These are phyloP conservation scores for Paraphysoderma sedebokerense DNA, from an alignment of 371 early-diverging fungal species.

Conservation along the genomic window DNA sequence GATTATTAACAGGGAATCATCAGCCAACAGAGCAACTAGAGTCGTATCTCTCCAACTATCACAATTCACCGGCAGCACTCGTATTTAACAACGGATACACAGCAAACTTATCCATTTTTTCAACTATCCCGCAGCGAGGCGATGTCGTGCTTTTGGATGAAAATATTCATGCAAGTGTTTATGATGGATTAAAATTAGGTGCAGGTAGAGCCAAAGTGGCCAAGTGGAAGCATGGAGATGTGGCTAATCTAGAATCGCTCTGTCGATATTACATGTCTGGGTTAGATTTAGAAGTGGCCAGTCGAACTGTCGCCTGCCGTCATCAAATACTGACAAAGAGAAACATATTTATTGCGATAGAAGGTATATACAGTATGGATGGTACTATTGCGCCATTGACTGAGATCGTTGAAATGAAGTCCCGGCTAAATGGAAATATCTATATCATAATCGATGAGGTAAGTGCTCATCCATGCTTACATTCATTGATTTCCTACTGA, in stretches of 20 bases:
- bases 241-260: constrained; percentile 23
- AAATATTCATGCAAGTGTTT: constrained; percentile 60
- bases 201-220: constrained; percentile 23
- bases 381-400: constrained; percentile 52
- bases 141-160: constrained; percentile 54
- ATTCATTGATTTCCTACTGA: not conserved
- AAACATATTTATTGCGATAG: constrained; percentile 49
- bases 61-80: constrained; percentile 38
- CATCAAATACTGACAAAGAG: constrained; percentile 3
- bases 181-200: constrained; percentile 52
- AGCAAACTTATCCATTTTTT: constrained; percentile 55
- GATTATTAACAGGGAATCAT: constrained; percentile 59
- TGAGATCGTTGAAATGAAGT: constrained; percentile 30
- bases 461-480: not conserved
- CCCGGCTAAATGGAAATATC: constrained; percentile 26
- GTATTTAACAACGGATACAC: constrained; percentile 72
- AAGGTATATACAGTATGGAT: constrained; percentile 72
- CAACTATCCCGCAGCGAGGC: constrained; percentile 41
- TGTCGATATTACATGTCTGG: constrained; percentile 8
- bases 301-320: constrained; percentile 8
- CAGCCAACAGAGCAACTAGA: constrained; percentile 39
- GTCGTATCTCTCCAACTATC: constrained; percentile 34
- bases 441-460: constrained; percentile 47
- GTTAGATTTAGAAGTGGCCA: constrained; percentile 8
- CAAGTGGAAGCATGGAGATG: constrained; percentile 49